Conservation (phyloP, 768 basidiomycete genomes). For the Suillus sp. region DNA sequence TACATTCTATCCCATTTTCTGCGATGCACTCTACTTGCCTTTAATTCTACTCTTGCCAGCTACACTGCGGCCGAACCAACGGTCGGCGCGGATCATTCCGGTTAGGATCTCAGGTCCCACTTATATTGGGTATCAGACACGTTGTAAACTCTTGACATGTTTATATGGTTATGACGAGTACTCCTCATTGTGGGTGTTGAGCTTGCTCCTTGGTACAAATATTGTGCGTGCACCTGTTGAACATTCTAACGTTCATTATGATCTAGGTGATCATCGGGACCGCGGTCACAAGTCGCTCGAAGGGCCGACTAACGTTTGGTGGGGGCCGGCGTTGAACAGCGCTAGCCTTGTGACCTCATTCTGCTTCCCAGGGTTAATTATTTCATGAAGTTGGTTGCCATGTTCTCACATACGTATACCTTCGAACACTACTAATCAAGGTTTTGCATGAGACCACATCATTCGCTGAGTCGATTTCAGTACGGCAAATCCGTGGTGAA, state of each 20-base stretch:
- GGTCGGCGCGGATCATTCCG: neutral
- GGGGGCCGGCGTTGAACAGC: neutral
- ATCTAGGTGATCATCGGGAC: neutral
- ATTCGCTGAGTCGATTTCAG: neutral
- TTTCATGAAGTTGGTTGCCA: slow-evolving; percentile 3
- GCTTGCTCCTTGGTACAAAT: neutral
- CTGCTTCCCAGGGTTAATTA: neutral
- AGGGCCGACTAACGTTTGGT: neutral
- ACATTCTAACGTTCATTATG: neutral
- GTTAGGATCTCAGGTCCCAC: neutral
- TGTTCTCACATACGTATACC: slow-evolving; percentile 4
- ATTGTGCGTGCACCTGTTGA: neutral
- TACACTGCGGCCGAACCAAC: neutral
- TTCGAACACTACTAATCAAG: neutral
- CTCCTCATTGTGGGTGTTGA: neutral
- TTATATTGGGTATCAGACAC: slow-evolving; percentile 1
- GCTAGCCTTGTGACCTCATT: slow-evolving; percentile 5
- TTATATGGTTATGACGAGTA: neutral
- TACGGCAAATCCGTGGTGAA: neutral
- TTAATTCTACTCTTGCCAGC: neutral
- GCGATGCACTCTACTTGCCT: neutral
- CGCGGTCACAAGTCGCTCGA: neutral
- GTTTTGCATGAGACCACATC: neutral
- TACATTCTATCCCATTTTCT: neutral
- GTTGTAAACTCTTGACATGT: neutral